phyloP scores from a whole-genome alignment of 2,329 filamentous ascomycete species.

The Pseudopyrenochaeta lycopersici region DNA sequence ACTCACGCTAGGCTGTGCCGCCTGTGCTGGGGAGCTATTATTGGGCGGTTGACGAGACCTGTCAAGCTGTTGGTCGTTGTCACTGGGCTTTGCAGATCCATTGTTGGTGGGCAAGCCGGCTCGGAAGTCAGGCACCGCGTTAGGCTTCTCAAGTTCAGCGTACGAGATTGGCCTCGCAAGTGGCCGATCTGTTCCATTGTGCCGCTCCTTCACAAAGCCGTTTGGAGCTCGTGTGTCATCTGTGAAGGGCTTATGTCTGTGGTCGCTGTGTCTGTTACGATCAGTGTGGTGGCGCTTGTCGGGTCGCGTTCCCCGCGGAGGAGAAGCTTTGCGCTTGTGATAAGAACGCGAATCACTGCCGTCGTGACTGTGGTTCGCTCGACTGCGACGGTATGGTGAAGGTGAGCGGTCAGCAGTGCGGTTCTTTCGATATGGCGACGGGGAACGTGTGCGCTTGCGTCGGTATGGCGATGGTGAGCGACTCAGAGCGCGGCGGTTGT shows the following conservation, averaged over 20 bases:
- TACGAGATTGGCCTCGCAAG: conserved; percentile 39
- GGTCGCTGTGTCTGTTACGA: conserved; percentile 59
- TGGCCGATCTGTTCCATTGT: conserved; percentile 17
- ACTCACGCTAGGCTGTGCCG: conserved; percentile 8
- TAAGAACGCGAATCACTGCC: conserved; percentile 48
- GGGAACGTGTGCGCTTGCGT: conserved; percentile 32
- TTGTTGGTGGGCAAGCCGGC: conserved; percentile 16
- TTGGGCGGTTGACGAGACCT: conserved; percentile 7
- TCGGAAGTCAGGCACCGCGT: conserved; percentile 42
- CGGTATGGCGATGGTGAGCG: conserved; percentile 45
- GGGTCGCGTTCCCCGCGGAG: conserved; percentile 33
- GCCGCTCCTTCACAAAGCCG: conserved; percentile 16
- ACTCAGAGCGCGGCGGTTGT: conserved; percentile 31
- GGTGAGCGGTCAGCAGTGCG: conserved; percentile 35
- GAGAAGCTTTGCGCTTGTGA: conserved; percentile 53
- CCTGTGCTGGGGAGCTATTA: conserved; percentile 3
- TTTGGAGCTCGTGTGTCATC: conserved; percentile 56
- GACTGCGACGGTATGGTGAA: conserved; percentile 35
- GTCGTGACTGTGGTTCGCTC: conserved; percentile 32
- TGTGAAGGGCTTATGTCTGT: conserved; percentile 70
- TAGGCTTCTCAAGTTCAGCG: conserved; percentile 53
- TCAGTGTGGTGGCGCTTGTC: conserved; percentile 67
- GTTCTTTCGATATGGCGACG: conserved; percentile 39
- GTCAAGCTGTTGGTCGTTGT: conserved; percentile 4
- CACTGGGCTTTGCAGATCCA: conserved; percentile 8